These are phyloP conservation scores for Cutaneotrichosporon sp. DNA, from an alignment of 1,284 basidiomycete genomes.

Conservation along the genomic window DNA sequence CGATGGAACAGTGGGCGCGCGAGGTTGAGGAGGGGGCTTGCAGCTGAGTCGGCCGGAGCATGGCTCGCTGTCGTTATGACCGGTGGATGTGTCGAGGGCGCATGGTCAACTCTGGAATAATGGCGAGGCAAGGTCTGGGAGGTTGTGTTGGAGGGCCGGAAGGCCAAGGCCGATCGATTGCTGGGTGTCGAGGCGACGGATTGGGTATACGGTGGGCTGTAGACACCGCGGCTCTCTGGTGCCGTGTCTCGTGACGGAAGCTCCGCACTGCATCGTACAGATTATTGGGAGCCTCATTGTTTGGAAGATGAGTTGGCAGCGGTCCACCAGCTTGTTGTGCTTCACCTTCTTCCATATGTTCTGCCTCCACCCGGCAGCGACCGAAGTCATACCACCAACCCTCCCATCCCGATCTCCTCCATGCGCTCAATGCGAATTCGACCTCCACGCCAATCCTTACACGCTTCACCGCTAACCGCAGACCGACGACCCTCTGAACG, in stretches of 20 bases:
- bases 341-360: not conserved
- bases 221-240: not conserved
- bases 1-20: not conserved
- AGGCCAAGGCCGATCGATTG: not conserved
- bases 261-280: not conserved
- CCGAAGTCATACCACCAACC: not conserved
- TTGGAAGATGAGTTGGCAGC: not conserved
- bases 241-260: not conserved
- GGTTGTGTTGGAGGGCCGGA: not conserved
- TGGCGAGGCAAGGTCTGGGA: too few relatives aligned
- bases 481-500: constrained; percentile 79
- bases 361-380: not conserved
- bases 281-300: too few relatives aligned
- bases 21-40: not conserved
- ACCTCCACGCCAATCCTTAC: not conserved
- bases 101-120: not conserved
- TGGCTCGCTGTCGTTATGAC: too few relatives aligned
- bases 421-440: too few relatives aligned
- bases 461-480: constrained; percentile 18
- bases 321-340: not conserved
- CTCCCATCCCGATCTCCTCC: not conserved
- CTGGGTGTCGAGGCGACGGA: not conserved
- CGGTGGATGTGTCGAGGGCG: not conserved
- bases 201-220: not conserved
- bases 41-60: not conserved